Percentiles rank a stretch among this genome's conserved stretches.
Conservation (phyloP, 148 eudicot species). For the Rhododendron vialii region DNA sequence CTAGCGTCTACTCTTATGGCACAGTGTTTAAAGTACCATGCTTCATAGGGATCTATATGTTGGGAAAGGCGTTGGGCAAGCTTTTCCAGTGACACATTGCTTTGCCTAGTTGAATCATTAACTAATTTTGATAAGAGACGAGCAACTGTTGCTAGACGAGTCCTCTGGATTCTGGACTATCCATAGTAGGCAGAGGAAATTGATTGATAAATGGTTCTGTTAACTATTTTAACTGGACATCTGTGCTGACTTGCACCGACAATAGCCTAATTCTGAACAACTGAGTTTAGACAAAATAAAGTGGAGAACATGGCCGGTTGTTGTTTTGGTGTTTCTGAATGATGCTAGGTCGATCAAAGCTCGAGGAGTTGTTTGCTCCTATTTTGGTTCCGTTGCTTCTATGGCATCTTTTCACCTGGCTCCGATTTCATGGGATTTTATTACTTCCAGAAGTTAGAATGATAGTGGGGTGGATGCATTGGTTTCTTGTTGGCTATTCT, state of each 20-base stretch:
- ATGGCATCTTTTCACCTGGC: neutral
- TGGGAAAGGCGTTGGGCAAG: neutral
- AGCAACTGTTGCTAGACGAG: neutral
- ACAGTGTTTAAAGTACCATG: neutral
- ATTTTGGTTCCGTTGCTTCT: neutral
- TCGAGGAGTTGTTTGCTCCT: neutral
- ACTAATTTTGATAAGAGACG: neutral
- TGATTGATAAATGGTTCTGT: neutral
- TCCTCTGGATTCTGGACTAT: neutral
- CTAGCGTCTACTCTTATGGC: neutral
- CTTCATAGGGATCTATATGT: neutral
- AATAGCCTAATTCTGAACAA: neutral
- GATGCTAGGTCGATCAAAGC: neutral
- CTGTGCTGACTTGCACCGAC: neutral
- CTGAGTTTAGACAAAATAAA: neutral
- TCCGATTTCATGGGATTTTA: neutral
- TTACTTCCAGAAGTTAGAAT: neutral
- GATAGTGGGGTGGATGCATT: neutral
- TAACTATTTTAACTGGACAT: neutral
- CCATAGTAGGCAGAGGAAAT: neutral
- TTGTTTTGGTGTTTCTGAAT: neutral
- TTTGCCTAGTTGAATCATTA: neutral
- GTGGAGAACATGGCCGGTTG: neutral
- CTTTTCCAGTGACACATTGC: neutral
- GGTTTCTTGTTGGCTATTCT: neutral